A percentile compares a stretch with the other conserved stretches of the same genome.
phyloP scores from a whole-genome alignment of 2,329 filamentous ascomycete species.

The Alternaria triticimaculans region DNA sequence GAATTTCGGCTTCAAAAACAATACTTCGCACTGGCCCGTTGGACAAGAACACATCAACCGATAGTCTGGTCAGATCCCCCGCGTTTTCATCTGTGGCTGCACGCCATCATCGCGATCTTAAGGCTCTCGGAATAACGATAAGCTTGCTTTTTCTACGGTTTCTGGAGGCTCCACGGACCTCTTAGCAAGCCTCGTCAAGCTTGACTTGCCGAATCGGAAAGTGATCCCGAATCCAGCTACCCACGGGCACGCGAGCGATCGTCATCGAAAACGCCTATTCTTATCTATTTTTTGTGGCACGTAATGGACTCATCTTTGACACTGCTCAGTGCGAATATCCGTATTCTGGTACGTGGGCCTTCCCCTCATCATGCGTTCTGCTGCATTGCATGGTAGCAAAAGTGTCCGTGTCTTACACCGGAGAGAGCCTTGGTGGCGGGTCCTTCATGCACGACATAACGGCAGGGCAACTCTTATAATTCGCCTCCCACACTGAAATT shows the following conservation, averaged over 20 bases:
- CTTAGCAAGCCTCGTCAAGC: slow-evolving; percentile 37
- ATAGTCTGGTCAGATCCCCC: slow-evolving; percentile 28
- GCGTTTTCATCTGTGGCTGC: slow-evolving; percentile 23
- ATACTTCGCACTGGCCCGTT: slow-evolving; percentile 52
- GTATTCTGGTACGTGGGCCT: slow-evolving; percentile 54
- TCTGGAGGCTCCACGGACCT: slow-evolving; percentile 25
- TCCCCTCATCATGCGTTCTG: slow-evolving; percentile 29
- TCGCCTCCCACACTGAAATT: slow-evolving; percentile 32
- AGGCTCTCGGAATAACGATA: slow-evolving; percentile 23
- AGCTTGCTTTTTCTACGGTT: slow-evolving; percentile 38
- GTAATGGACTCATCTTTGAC: slow-evolving; percentile 55
- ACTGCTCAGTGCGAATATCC: slow-evolving; percentile 57
- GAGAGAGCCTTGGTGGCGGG: slow-evolving; percentile 31
- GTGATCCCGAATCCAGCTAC: slow-evolving; percentile 36
- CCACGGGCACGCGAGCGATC: slow-evolving; percentile 37
- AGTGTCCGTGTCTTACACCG: slow-evolving; percentile 28
- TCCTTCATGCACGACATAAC: slow-evolving; percentile 35
- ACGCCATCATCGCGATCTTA: slow-evolving; percentile 33
- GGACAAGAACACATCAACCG: slow-evolving; percentile 56
- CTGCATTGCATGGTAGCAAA: slow-evolving; percentile 24
- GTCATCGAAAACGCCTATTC: slow-evolving; percentile 36
- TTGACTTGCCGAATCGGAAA: slow-evolving; percentile 27
- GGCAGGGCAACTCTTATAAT: slow-evolving; percentile 42
- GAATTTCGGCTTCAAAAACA: slow-evolving; percentile 52
- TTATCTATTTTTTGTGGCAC: slow-evolving; percentile 38